phyloP scores from a whole-genome alignment of 139 green algal species.

The Coelastrella sp. region DNA sequence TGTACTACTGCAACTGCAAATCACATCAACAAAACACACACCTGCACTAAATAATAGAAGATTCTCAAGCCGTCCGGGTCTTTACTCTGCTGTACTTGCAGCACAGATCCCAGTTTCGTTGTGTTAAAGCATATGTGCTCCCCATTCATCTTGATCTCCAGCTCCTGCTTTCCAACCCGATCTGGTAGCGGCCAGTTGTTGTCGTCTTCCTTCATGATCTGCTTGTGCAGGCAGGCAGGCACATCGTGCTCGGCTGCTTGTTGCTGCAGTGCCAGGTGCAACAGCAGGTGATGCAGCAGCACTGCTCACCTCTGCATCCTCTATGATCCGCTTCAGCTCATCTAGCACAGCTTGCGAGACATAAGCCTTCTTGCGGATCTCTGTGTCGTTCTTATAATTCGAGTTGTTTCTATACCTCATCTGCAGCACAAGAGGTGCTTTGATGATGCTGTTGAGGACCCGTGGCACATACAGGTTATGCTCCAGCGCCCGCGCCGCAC shows the following conservation, averaged over 20 bases:
- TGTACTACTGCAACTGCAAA: neutral
- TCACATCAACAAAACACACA: conserved; percentile 10
- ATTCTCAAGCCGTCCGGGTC: conserved; percentile 96
- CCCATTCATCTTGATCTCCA: conserved; percentile 94
- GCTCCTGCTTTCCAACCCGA: conserved; percentile 93
- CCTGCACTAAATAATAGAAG: conserved; percentile 99
- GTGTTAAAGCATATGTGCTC: conserved; percentile 98
- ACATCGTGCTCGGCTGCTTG: neutral
- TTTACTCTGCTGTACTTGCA: conserved; percentile 96
- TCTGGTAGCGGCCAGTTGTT: conserved; percentile 95
- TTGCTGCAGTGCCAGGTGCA: neutral
- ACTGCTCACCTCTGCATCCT: conserved; percentile 87
- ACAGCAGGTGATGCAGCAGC: neutral
- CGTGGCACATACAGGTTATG: neutral
- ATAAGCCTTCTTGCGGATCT: conserved; percentile 95
- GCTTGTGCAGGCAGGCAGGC: conserved; percentile 22
- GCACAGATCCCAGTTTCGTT: conserved; percentile 95
- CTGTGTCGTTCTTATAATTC: conserved; percentile 98
- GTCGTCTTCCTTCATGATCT: conserved; percentile 98
- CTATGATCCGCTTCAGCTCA: conserved; percentile 94
- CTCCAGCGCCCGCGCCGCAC: conserved; percentile 57
- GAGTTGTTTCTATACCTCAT: conserved; percentile 98
- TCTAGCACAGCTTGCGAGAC: conserved; percentile 82
- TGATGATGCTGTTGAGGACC: neutral
- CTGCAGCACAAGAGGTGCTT: conserved; percentile 65